Evolutionary conservation across 305 asterid genomes (phyloP), one percentile per base, ranked within the genome.

Genomic region (Rubia tinctorum): DNA sequence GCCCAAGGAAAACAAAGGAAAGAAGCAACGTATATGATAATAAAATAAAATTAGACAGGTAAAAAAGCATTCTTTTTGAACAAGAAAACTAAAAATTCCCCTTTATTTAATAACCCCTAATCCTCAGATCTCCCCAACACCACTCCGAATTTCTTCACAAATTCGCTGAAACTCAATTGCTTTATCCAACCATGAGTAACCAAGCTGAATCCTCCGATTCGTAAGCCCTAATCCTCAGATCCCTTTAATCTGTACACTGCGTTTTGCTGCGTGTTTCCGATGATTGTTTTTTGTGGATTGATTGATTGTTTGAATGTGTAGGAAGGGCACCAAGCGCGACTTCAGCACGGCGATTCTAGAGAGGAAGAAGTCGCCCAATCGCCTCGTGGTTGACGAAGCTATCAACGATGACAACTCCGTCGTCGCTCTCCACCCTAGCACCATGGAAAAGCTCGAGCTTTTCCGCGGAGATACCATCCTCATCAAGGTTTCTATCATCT

Each of bases 361-460:
- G 87, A 83, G 89, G 88, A 91, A 93, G 71, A 93, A 93, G 82
- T 84, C 96, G 4, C 83, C 97, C 6, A 93, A 93, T 82, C 86
- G 97, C 25, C 84, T 91, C 14, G 86, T 93, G 39, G 96, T 93
- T 10, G 97, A 91, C 76, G 98, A 93, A 75, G 96, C 98, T 39
- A 73, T 80, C 71, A 91, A 90, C 75, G 97, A 91, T 79, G 98
- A 93, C 66, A 93, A 93, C 61, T 93, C 97, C 25, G 96, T 87
- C 49, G 98, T 93, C 51, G 71, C 94, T 68, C 82, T 93, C 4
- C 93, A 93, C 73, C 96, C 96, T 18, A 86, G 78, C 0, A 93
- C 94, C 9, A 93, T 93, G 97, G 97, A 93, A 69, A 91, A 93
- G 86, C 98, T 93, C 27, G 88, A 87, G 89, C 86, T 93, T 76